phyloP scores from a whole-genome alignment of 345 rosid species.

The Eucalyptus melliodora region DNA sequence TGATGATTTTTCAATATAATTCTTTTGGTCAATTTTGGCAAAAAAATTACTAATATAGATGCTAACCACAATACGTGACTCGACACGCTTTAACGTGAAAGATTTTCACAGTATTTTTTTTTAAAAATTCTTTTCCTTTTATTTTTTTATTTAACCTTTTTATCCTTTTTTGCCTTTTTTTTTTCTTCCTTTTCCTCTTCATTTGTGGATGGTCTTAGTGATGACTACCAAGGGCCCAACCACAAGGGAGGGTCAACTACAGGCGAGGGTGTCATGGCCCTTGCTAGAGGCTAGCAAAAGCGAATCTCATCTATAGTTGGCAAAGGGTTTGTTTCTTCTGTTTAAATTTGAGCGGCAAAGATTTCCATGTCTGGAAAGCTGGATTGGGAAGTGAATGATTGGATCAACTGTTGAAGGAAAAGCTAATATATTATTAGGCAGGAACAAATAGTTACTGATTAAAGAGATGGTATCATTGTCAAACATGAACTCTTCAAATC shows the following conservation, averaged over 20 bases:
- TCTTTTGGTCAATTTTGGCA: fast-evolving
- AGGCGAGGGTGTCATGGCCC: too few relatives aligned
- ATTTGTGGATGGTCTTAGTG: background rate
- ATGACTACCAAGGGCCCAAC: background rate
- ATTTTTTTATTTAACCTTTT: too few relatives aligned
- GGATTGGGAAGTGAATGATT: too few relatives aligned
- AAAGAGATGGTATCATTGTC: background rate
- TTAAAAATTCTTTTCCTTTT: background rate
- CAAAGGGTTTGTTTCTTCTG: background rate
- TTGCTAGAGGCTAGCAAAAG: background rate
- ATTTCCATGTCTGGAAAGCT: too few relatives aligned
- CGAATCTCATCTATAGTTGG: background rate
- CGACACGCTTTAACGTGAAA: fast-evolving
- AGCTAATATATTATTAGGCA: background rate
- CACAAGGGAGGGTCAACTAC: background rate
- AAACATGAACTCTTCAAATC: background rate
- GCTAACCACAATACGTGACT: background rate
- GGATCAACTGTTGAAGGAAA: background rate
- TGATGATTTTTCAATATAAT: background rate
- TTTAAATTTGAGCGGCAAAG: background rate
- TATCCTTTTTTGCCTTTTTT: background rate
- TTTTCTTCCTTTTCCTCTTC: background rate
- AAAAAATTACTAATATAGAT: background rate
- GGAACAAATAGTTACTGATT: background rate
- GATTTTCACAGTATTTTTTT: background rate